Base-by-base conservation (phyloP, 192 early-diverging fungal species). In the Coemansia sp. region DNA sequence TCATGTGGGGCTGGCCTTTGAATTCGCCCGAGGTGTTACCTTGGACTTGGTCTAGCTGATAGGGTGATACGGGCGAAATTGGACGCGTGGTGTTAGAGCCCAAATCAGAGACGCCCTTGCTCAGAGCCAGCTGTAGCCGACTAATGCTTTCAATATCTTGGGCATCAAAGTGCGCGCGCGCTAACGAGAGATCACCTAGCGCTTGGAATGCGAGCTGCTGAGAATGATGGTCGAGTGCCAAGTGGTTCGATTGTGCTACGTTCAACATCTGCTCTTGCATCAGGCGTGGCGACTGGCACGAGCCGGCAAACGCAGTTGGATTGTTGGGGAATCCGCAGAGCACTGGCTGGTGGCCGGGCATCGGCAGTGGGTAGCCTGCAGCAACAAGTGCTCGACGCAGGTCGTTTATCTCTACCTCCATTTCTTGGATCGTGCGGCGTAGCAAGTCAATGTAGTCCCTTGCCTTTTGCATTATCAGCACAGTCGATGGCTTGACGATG, bases 381-480 rank as follows among this genome's bases (percentile, higher is more conserved):
- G 81, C 76, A 45, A 83, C 70, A 17, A 83, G 76, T 34, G 76
- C 81, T 50, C 79, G 64, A 46, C 84, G 84, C 32, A 85, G 51
- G 42, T 77, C 75, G 55, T 78, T 81, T 48, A 78, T 76, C 62
- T 85, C 84, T 1, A 74, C 63, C 44, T 85, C 84, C 74, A 85
- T 75, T 53, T 78, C 74, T 39, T 75, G 79, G 32, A 85, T 78
- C 4, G 76, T 76, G 36, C 73, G 61, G 19, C 80, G 79, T 23
- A 85, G 64, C 36, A 79, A 48, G 57, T 82, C 79, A 44, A 85
- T 85, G 19, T 85, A 85, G 21, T 85, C 84, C 32, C 82, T 82
- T 3, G 84, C 73, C 34, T 85, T 85, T 76, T 82, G 79, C 84
- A 85, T 85, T 62, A 85, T 85, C 29, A 82, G 67, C 8, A 85